Percentiles rank a stretch among this genome's conserved stretches.
Evolutionary conservation across 768 basidiomycete species (phyloP).

Genomic region (Hydnum rufescens): DNA sequence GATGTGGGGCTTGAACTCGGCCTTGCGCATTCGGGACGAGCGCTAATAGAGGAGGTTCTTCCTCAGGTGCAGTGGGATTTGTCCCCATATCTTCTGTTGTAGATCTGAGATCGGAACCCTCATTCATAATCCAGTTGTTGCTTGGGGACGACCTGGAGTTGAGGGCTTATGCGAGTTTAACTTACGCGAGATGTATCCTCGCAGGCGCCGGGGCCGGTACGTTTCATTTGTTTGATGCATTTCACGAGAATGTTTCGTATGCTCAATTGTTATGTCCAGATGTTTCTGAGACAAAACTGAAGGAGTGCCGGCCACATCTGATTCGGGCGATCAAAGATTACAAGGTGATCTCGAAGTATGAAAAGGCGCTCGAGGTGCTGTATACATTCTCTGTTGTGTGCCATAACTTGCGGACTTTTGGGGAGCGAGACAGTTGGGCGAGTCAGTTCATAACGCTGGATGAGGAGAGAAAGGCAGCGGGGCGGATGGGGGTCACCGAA

Average conservation of each 20-base stretch:
- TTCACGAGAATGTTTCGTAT: not conserved
- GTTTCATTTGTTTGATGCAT: too few relatives aligned
- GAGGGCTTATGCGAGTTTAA: constrained; percentile 54
- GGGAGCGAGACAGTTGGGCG: constrained; percentile 9
- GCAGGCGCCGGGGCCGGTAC: constrained; percentile 29
- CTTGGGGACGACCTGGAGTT: constrained; percentile 55
- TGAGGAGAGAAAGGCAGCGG: constrained; percentile 3
- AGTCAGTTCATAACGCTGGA: constrained; percentile 9
- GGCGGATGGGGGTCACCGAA: constrained; percentile 12
- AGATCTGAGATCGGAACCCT: not conserved
- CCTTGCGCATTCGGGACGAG: constrained; percentile 42
- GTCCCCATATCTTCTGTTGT: not conserved
- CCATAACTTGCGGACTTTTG: constrained; percentile 35
- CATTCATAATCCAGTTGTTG: constrained; percentile 30
- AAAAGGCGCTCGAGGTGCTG: constrained; percentile 44
- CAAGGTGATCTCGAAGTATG: constrained; percentile 32
- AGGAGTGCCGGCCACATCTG: constrained; percentile 29
- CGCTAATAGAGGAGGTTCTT: constrained; percentile 57
- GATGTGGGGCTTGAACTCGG: constrained; percentile 63
- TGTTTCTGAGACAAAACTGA: constrained; percentile 2
- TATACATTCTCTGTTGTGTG: constrained; percentile 52
- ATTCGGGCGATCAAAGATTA: constrained; percentile 49
- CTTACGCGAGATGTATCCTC: constrained; percentile 54
- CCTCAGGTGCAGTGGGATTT: constrained; percentile 38
- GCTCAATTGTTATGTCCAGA: too few relatives aligned